Percentiles rank a stretch among this genome's conserved stretches.
Evolutionary conservation across 306 rosid genomes (phyloP).

Genomic region (Vigna radiata): DNA sequence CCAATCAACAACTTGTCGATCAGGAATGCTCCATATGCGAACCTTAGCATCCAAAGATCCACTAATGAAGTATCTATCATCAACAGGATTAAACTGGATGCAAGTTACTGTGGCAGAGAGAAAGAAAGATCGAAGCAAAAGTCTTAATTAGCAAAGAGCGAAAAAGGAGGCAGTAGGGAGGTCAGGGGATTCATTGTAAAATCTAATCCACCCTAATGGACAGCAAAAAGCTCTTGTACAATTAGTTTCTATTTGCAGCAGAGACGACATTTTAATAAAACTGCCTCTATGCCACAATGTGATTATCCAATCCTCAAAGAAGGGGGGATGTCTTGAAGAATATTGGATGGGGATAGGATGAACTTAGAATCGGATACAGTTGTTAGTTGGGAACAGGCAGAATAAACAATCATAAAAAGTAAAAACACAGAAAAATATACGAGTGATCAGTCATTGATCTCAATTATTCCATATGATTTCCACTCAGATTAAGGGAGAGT

Average conservation of each 20-base stretch:
- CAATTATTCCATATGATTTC: slow-evolving; percentile 25
- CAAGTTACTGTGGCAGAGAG: slow-evolving; percentile 87
- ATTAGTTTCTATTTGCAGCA: slow-evolving; percentile 22
- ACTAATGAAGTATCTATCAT: slow-evolving; percentile 97
- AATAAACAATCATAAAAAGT: slow-evolving; percentile 25
- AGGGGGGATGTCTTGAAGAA: neutral
- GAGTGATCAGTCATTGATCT: slow-evolving; percentile 16
- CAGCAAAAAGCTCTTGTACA: slow-evolving; percentile 18
- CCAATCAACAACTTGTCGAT: slow-evolving; percentile 97
- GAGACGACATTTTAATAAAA: slow-evolving; percentile 22
- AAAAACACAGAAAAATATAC: neutral
- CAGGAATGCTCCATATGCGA: slow-evolving; percentile 98
- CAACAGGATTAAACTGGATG: slow-evolving; percentile 99
- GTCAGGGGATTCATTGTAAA: slow-evolving; percentile 21
- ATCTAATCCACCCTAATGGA: slow-evolving; percentile 33
- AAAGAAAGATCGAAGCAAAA: slow-evolving; percentile 53
- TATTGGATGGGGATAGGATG: slow-evolving; percentile 11
- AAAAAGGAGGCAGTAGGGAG: neutral
- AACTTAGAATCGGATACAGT: slow-evolving; percentile 19
- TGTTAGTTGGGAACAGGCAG: slow-evolving; percentile 18
- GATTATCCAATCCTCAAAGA: slow-evolving; percentile 27
- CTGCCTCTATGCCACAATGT: neutral
- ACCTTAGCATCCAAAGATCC: slow-evolving; percentile 98
- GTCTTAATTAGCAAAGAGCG: slow-evolving; percentile 52
- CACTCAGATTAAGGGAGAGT: slow-evolving; percentile 28